Conservation (phyloP, 2,329 filamentous ascomycete genomes). For the Aschersonia sp. region DNA sequence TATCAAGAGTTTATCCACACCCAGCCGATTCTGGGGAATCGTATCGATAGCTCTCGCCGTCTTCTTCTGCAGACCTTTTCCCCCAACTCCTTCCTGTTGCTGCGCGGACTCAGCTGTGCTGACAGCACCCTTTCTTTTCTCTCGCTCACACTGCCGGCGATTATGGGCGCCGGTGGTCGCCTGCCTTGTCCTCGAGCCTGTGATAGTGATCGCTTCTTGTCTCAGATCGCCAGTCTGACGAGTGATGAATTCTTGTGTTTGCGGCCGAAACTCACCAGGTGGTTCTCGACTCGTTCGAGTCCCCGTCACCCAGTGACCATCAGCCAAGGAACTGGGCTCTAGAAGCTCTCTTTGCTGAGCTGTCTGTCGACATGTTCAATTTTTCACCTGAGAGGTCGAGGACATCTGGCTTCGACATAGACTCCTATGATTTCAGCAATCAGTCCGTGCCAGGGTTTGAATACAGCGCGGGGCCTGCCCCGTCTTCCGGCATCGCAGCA, state of each 20-base stretch:
- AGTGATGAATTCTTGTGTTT: conserved; percentile 22
- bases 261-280: conserved; percentile 19
- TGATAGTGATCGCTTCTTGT: conserved; percentile 16
- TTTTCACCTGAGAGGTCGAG: conserved; percentile 17
- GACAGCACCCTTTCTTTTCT: conserved; percentile 8
- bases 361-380: conserved; percentile 23
- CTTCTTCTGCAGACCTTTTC: background rate
- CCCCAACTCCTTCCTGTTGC: background rate
- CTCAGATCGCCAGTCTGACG: conserved; percentile 16
- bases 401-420: conserved; percentile 14
- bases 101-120: background rate
- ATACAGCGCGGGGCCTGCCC: conserved; percentile 10
- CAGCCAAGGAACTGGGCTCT: conserved; percentile 18
- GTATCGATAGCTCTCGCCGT: conserved; percentile 5
- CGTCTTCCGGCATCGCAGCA: conserved; percentile 9
- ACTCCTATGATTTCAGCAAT: conserved; percentile 16
- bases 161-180: conserved; percentile 22
- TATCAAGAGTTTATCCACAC: conserved; percentile 9
- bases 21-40: conserved; percentile 6
- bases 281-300: conserved; percentile 24
- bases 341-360: conserved; percentile 15
- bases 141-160: conserved; percentile 8
- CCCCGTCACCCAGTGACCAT: conserved; percentile 19
- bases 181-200: conserved; percentile 15
- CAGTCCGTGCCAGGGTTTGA: conserved; percentile 19